Base-by-base conservation (phyloP, 2,329 filamentous ascomycete genomes). In the Phialemonium atrogriseum region DNA sequence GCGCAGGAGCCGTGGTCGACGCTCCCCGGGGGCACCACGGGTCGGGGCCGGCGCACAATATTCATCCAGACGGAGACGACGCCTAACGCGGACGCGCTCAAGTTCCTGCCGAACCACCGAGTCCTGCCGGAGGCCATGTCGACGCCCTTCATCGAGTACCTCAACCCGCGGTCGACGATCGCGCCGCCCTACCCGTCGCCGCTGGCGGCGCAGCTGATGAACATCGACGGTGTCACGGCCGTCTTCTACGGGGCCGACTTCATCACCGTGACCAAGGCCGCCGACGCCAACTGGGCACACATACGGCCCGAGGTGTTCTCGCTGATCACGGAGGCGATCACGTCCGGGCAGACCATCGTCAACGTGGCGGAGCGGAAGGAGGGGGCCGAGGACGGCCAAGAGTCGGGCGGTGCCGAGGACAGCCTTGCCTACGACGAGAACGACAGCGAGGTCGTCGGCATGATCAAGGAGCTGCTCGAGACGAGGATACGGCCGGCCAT, bases 401-500 rank as follows among this genome's bases (percentile, higher is more conserved):
- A 72, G 48, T 60, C 61, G 36, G 58, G 58, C 30, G 56, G 47
- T 40, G 73, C 77, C 49, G 65, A 74, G 39, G 86, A 94, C 48
- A 83, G 76, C 38, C 64, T 94, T 31, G 75, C 75, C 14, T 94
- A 89, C 56, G 79, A 89, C 47, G 87, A 94, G 52, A 80, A 93
- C 40, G 91, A 98, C 54, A 81, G 80, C 44, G 91, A 98, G 60
- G 85, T 95, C 9, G 82, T 98, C 7, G 83, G 86, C 37, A 96
- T 96, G 91, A 96, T 98, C 62, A 94, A 96, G 64, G 91, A 98
- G 62, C 66, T 98, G 19, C 68, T 98, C 21, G 91, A 98, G 60
- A 98, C 91, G 16, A 73, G 91, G 40, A 94, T 98, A 50, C 73
- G 91, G 25, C 91, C 91, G 1, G 84, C 89, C 1, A 98, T 98